Evolutionary conservation across 1,139 yeast species (phyloP), one percentile per base, ranked within the genome.

Genomic region (Saccharomyces hybrid): DNA sequence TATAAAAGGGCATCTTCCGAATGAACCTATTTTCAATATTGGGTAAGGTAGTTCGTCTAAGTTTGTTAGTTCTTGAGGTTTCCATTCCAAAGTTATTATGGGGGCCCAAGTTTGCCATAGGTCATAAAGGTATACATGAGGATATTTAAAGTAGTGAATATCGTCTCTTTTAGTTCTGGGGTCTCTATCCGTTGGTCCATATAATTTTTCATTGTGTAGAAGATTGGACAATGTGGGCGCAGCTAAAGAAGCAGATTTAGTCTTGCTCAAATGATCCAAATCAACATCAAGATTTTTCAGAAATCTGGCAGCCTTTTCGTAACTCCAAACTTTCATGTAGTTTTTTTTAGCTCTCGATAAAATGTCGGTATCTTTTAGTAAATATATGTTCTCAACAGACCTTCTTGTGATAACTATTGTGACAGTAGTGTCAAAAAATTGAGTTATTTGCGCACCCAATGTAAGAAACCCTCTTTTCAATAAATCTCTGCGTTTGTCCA

Each of bases 101-200:
- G 99, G 97, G 55, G 96, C 80, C 59, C 86, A 86, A 46, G 78
- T 78, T 62, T 88, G 95, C 57, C 84, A 78, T 32, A 88, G 76
- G 66, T 95, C 99, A 72, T 87, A 93, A 30, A 89, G 85, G 60
- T 86, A 83, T 44, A 90, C 73, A 70, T 84, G 90, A 7, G 84
- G 82, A n/a, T 81, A 79, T 53, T 83, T 83, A 70, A 95, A 88
- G 68, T 88, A 88, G 66, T 86, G 84, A 64, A 87, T 80, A 68
- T 91, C 97, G 61, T 88, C 96, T 54, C 96, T 78, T 61, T 79
- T 83, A 5, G 95, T 91, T 60, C 78, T 80, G 20, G 96, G 95
- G 69, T 91, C 97, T 61, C 96, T 79, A 70, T 93, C 98, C 41
- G 87, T 81, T 1, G 96, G 87, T 8, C 97, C 97, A 67, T 83